Conservation (phyloP, 2,329 filamentous ascomycete species). For the Knoxdaviesia capensis region DNA sequence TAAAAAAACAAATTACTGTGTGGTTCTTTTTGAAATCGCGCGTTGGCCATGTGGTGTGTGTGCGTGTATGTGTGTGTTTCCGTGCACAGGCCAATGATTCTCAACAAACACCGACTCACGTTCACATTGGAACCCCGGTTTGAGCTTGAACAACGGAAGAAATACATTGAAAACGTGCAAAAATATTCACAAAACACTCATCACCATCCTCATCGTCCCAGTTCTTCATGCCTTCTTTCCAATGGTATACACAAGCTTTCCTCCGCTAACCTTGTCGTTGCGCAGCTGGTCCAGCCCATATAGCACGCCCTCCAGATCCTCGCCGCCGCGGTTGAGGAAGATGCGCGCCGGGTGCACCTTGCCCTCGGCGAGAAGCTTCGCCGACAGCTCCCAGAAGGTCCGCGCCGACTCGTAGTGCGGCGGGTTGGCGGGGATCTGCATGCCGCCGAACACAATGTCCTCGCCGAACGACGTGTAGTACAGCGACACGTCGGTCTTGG, state of each 20-base stretch:
- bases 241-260: slow-evolving; percentile 23
- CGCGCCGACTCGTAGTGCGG: slow-evolving; percentile 16
- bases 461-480: slow-evolving; percentile 21
- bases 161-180: too few relatives aligned
- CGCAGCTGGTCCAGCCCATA: slow-evolving; percentile 13
- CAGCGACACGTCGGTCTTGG: slow-evolving; percentile 12
- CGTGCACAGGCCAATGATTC: too few relatives aligned
- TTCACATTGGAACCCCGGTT: too few relatives aligned
- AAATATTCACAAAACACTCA: too few relatives aligned
- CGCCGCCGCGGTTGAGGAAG: slow-evolving; percentile 10
- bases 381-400: slow-evolving; percentile 16
- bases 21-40: too few relatives aligned
- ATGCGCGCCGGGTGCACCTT: slow-evolving; percentile 14
- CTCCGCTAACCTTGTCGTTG: slow-evolving; percentile 16
- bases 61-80: too few relatives aligned
- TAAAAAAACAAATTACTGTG: too few relatives aligned
- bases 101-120: too few relatives aligned
- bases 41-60: too few relatives aligned
- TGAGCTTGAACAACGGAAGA: too few relatives aligned
- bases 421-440: slow-evolving; percentile 7
- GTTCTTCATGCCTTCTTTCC: not conserved
- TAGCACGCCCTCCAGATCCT: slow-evolving; percentile 15
- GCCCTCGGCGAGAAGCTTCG: slow-evolving; percentile 14
- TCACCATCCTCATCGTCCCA: too few relatives aligned
- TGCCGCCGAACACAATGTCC: slow-evolving; percentile 10